Percentiles rank a stretch among this genome's conserved stretches.
Conservation (phyloP, 2,329 filamentous ascomycete species). For the Colletotrichum zoysiae region DNA sequence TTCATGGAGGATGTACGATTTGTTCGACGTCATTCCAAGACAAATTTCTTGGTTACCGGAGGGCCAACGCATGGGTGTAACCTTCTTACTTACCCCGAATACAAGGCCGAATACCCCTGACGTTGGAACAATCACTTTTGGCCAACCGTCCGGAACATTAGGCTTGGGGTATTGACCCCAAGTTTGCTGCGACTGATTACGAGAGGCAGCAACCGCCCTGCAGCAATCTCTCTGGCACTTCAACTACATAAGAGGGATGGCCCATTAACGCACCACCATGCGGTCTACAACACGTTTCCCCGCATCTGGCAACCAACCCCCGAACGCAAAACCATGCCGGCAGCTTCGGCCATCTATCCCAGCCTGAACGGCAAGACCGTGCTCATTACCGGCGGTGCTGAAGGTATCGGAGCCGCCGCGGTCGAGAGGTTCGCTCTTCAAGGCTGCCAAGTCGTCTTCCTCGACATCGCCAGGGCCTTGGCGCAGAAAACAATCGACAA, state of each 20-base stretch:
- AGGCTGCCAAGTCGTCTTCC: conserved; percentile 58
- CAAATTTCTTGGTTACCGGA: background rate
- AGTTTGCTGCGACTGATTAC: too few species aligned
- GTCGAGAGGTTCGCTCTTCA: conserved; percentile 60
- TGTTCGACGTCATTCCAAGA: background rate
- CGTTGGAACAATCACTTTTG: background rate
- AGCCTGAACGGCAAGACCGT: conserved; percentile 56
- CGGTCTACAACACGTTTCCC: background rate
- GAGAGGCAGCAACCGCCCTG: background rate
- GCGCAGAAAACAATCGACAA: conserved; percentile 49
- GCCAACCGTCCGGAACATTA: too few species aligned
- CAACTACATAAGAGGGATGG: background rate
- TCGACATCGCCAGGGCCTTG: conserved; percentile 54
- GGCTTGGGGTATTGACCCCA: background rate
- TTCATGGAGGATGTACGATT: background rate
- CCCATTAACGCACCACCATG: background rate
- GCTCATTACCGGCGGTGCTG: conserved; percentile 60
- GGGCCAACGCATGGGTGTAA: background rate
- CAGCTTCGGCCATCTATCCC: conserved; percentile 53
- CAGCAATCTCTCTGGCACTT: background rate
- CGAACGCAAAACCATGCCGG: background rate
- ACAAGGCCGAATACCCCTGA: background rate
- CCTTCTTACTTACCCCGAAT: background rate
- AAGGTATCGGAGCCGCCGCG: conserved; percentile 60
- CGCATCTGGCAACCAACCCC: background rate